Evolutionary conservation across 2,329 filamentous ascomycete species (phyloP), one percentile per base, ranked within the genome.

Genomic region (Thelonectria olida): DNA sequence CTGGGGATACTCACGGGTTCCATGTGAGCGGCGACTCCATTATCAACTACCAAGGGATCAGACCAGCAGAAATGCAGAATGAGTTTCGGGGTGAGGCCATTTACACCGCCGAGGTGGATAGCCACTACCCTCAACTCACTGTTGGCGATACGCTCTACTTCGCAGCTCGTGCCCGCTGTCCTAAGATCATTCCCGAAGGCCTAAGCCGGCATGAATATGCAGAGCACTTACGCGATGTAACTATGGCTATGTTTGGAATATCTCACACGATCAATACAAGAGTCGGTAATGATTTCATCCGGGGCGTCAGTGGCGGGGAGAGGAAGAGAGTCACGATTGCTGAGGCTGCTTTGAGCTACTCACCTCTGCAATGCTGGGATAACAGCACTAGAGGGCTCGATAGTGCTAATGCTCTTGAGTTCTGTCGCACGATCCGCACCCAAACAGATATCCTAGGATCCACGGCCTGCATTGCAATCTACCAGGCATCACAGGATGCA

Each of bases 1-100:
- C 91, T 2, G 92, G 92, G 55, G 91, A 95, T 76, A 92, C 90
- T 1, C 88, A 92, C 64, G 92, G 92, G 31, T 88, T 95, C 64
- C 86, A 85, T 64, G 80, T 95, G 7, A 89, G 91, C 41, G 78
- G 88, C 8, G 77, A 81, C 9, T 88, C 90, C 0, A 85, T 90
- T 59, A 85, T 96, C 72, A 93, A 95, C 77, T 96, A 95, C 72
- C 90, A 69, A 22, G 64, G 88, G 61, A 84, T 91, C 66, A 80
- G 85, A 1, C 83, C 90, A 42, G n/a, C 9, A 7, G 84, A 91
- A 72, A 93, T 95, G 90, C 85, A 90, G 75, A 86, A 85, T 4
- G 82, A 85, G 50, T 93, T 93, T 78, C 86, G 90, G 92, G n/a
- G n/a, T n/a, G n/a, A n/a, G n/a, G n/a, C n/a, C n/a, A n/a, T n/a